Evolutionary conservation across 495 filamentous ascomycete species (phyloP).

Genomic region (Physcia stellaris): DNA sequence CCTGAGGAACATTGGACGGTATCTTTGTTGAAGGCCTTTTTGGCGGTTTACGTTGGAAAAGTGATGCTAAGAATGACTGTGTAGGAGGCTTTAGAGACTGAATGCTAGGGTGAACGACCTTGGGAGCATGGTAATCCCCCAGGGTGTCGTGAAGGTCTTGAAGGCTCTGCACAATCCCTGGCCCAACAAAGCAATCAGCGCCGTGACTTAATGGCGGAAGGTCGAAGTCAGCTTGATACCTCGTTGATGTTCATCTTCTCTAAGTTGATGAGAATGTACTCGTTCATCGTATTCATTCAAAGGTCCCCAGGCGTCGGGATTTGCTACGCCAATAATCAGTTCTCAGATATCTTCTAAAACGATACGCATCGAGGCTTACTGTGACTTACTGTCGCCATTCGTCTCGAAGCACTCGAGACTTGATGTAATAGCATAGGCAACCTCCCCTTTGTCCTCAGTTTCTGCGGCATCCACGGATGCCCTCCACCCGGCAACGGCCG

Average conservation of each 20-base stretch:
- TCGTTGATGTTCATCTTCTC: slow-evolving; percentile 84
- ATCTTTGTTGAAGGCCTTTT: slow-evolving; percentile 35
- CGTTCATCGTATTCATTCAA: slow-evolving; percentile 76
- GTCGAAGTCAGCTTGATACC: slow-evolving; percentile 33
- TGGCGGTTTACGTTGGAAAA: slow-evolving; percentile 42
- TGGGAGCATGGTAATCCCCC: slow-evolving; percentile 53
- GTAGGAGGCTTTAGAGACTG: slow-evolving; percentile 44
- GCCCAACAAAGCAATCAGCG: not conserved
- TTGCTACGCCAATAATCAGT: slow-evolving; percentile 4
- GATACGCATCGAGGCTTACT: too few species aligned
- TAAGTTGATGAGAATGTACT: slow-evolving; percentile 54
- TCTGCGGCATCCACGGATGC: too few species aligned
- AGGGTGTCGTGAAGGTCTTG: slow-evolving; percentile 84
- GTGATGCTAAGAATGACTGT: slow-evolving; percentile 50
- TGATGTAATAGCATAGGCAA: too few species aligned
- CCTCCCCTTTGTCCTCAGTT: too few species aligned
- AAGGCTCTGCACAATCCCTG: slow-evolving; percentile 74
- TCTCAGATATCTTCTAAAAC: too few species aligned
- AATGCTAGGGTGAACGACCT: slow-evolving; percentile 62
- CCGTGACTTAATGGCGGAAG: not conserved
- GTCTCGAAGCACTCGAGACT: too few species aligned
- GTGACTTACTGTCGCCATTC: too few species aligned
- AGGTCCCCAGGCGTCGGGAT: slow-evolving; percentile 42
- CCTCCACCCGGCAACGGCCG: too few species aligned
- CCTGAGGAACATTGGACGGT: slow-evolving; percentile 63